Evolutionary conservation across 345 rosid species (phyloP).

Genomic region (Eucalyptus polybractea): DNA sequence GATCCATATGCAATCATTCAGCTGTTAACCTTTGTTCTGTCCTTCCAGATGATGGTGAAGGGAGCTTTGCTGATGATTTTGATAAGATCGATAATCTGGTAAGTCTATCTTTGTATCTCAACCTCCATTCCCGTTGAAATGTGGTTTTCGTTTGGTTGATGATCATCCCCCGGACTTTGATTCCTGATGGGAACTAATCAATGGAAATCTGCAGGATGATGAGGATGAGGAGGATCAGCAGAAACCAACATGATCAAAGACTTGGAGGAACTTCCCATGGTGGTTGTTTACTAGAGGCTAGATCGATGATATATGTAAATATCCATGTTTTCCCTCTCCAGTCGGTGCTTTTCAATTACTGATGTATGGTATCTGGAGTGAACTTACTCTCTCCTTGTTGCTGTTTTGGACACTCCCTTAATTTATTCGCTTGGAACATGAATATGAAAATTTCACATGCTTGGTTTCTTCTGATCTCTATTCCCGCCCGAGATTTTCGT

Average conservation of each 20-base stretch:
- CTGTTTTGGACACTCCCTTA: neutral
- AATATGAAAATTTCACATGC: neutral
- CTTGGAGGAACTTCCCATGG: neutral
- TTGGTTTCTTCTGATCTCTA: neutral
- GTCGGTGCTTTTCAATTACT: neutral
- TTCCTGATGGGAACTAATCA: neutral
- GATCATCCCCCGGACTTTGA: neutral
- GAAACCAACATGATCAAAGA: neutral
- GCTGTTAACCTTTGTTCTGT: neutral
- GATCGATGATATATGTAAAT: neutral
- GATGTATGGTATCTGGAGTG: neutral
- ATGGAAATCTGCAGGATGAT: neutral
- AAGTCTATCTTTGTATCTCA: conserved; percentile 8
- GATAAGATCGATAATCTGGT: conserved; percentile 87
- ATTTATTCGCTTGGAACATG: neutral
- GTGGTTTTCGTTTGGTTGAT: neutral
- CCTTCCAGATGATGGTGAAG: conserved; percentile 56
- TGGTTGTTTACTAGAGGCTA: neutral
- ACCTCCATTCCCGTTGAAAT: neutral
- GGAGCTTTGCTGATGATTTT: conserved; percentile 71
- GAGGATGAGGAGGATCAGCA: neutral
- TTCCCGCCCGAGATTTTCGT: neutral
- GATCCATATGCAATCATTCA: neutral
- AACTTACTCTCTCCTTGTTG: neutral
- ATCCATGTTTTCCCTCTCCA: neutral